Evolutionary conservation across 331 rosid species (phyloP).

Genomic region (Arachis monticola): DNA sequence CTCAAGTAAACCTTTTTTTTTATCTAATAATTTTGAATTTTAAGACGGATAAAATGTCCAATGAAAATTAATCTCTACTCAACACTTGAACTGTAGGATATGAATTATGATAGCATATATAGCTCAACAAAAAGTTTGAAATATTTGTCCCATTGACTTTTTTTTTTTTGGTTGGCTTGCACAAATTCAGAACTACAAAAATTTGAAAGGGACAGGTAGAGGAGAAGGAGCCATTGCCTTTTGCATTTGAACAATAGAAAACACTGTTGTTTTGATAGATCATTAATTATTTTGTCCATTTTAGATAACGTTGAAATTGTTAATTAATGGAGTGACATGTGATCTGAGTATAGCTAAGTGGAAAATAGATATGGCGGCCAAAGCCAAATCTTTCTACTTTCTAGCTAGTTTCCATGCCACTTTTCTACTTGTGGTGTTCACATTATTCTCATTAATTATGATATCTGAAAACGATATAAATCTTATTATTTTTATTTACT

Average conservation of each 20-base stretch:
- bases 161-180: slow-evolving; percentile 4
- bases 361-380: slow-evolving; percentile 44
- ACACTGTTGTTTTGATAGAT: slow-evolving; percentile 28
- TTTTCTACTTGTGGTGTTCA: slow-evolving; percentile 41
- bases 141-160: slow-evolving; percentile 46
- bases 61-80: not conserved
- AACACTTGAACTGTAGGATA: slow-evolving; percentile 16
- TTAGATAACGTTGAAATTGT: slow-evolving; percentile 31
- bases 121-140: slow-evolving; percentile 1
- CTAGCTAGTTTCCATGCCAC: slow-evolving; percentile 15
- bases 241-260: not conserved
- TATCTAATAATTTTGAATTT: too few species aligned
- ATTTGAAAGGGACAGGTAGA: slow-evolving; percentile 38
- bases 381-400: slow-evolving; percentile 43
- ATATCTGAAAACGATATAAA: slow-evolving; percentile 39
- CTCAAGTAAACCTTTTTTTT: too few species aligned
- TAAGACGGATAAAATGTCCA: not conserved
- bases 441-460: not conserved
- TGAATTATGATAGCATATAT: not conserved
- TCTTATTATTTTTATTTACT: not conserved
- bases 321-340: slow-evolving; percentile 10
- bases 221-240: not conserved
- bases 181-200: slow-evolving; percentile 20
- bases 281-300: slow-evolving; percentile 36
- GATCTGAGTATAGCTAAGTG: slow-evolving; percentile 3